These are phyloP conservation scores for Oenanthe sinensis DNA, from an alignment of 129 eudicot species.

Conservation along the genomic window DNA sequence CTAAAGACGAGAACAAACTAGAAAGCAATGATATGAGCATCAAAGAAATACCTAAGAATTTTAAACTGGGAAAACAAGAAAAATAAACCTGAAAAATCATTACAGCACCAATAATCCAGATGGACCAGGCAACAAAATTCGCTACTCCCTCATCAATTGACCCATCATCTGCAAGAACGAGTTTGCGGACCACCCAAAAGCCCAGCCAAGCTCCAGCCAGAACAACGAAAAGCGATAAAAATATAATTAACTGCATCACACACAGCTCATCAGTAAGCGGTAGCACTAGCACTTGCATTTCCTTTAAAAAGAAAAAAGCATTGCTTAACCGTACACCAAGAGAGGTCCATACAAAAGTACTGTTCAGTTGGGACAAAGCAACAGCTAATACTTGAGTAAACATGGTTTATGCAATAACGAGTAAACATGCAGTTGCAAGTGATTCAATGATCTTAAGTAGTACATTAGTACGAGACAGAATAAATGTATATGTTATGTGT, in stretches of 20 bases:
- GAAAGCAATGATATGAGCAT: not conserved
- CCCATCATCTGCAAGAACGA: constrained; percentile 79
- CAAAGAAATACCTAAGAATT: not conserved
- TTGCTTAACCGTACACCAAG: not conserved
- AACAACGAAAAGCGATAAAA: constrained; percentile 49
- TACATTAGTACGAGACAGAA: not conserved
- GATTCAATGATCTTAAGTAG: not conserved
- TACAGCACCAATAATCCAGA: constrained; percentile 64
- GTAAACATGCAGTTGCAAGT: not conserved
- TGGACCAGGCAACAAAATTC: constrained; percentile 77
- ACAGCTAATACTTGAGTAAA: not conserved
- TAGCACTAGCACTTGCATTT: not conserved
- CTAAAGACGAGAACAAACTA: not conserved
- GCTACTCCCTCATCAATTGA: constrained; percentile 59
- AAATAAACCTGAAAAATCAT: constrained; percentile 71
- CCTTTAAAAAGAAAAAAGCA: not conserved
- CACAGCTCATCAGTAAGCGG: not conserved
- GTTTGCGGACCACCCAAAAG: constrained; percentile 87
- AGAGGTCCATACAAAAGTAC: not conserved
- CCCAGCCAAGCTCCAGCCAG: constrained; percentile 94
- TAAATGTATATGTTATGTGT: not conserved
- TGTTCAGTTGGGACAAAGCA: not conserved
- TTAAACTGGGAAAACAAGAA: not conserved
- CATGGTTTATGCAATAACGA: not conserved
- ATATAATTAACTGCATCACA: constrained; percentile 53